Conservation (phyloP, 2,329 filamentous ascomycete genomes). For the Davidsoniella neocaledoniae region DNA sequence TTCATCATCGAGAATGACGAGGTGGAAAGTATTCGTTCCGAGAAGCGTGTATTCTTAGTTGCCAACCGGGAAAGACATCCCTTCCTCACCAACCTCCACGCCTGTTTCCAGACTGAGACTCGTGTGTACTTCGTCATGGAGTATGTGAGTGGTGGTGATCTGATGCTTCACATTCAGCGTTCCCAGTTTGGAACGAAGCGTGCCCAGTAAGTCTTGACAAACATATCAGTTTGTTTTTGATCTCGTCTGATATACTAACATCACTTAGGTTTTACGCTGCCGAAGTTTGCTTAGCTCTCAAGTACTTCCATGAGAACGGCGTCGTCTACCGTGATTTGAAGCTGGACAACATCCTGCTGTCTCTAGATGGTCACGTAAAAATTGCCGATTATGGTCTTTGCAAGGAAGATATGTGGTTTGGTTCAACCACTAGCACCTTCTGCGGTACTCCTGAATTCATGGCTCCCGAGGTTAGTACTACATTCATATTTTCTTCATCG, state of each 20-base stretch:
- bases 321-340: constrained; percentile 98
- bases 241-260: not conserved
- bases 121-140: constrained; percentile 99
- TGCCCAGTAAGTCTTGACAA: constrained; percentile 56
- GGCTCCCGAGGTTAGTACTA: constrained; percentile 63
- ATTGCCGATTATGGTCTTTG: constrained; percentile 97
- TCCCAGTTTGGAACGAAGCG: constrained; percentile 91
- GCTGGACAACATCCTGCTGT: constrained; percentile 79
- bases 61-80: constrained; percentile 95
- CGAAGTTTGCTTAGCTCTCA: constrained; percentile 89
- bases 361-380: constrained; percentile 93
- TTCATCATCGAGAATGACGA: constrained; percentile 99
- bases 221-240: not conserved
- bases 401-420: constrained; percentile 99
- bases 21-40: constrained; percentile 91
- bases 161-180: constrained; percentile 97
- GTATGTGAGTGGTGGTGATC: constrained; percentile 93
- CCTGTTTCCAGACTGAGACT: constrained; percentile 98
- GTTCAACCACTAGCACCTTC: constrained; percentile 91
- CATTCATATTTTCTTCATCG: not conserved
- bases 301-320: constrained; percentile 98
- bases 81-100: constrained; percentile 86
- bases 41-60: constrained; percentile 93
- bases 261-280: constrained; percentile 76
- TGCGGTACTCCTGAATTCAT: constrained; percentile 99